Evolutionary conservation across 306 rosid species (phyloP), one percentile per base, ranked within the genome.

Genomic region (Potentilla sterilis): DNA sequence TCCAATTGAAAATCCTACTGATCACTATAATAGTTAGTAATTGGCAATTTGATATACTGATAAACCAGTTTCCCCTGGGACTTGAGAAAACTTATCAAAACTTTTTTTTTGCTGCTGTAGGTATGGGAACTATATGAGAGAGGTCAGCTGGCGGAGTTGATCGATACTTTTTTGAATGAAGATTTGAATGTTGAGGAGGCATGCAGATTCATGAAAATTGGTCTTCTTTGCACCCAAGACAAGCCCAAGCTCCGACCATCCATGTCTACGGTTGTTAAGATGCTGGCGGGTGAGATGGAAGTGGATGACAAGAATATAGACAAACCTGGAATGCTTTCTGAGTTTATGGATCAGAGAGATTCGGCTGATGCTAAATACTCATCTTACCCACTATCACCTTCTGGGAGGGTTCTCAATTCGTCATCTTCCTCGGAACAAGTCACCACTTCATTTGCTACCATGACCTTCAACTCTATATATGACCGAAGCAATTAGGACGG

Each of bases 161-260:
- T 88, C 10, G 93, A 92, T 78, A 9, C 83, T 58, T 78, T 67
- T 22, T 62, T 85, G 40, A 65, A 18, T 3, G 81, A 76, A 12
- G 88, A 80, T 55, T 70, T 83, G 35, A 55, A 80, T 19, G 51
- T 82, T 10, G 88, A 85, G 79, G 93, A 91, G 87, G 95, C 91
- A 46, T 75, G 87, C 74, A 76, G 76, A 78, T 91, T 79, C 74
- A 79, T 88, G 38, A 90, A 86, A 84, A 81, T 93, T 42, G 87
- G 92, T 79, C 96, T 93, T 47, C 87, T 87, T 57, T 93, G 98
- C 93, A 86, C 90, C 9, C 98, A 89, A 79, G 93, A 91, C 75
- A 75, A 86, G 75, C 95, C 93, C 18, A 87, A 87, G 80, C 87
- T 86, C 61, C 88, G 98, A 68, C 98, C 98, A 49, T 54, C 86